These are phyloP conservation scores for Croton setiger DNA, from an alignment of 441 rosid species.

Conservation along the genomic window DNA sequence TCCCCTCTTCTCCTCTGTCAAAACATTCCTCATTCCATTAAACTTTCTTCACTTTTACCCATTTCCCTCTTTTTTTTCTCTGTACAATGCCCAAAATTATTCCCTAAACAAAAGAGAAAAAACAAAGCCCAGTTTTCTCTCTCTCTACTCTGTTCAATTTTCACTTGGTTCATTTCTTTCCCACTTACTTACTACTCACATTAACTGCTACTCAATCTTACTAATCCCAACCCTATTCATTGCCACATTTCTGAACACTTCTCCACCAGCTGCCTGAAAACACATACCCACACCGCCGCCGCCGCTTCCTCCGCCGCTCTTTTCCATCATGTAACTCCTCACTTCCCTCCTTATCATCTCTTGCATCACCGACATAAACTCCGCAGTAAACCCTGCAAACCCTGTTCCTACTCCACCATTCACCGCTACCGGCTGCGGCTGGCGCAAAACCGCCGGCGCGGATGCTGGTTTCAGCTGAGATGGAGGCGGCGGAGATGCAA, in stretches of 20 bases:
- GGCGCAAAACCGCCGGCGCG: neutral
- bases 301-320: constrained; percentile 27
- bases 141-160: constrained; percentile 9
- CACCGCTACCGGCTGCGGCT: constrained; percentile 4
- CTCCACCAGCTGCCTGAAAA: constrained; percentile 42
- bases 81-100: constrained; percentile 72
- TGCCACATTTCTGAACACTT: constrained; percentile 48
- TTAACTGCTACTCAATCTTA: constrained; percentile 40
- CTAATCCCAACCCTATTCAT: constrained; percentile 50
- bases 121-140: constrained; percentile 21
- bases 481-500: neutral
- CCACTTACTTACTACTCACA: neutral
- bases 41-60: neutral
- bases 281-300: constrained; percentile 34
- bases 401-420: constrained; percentile 14
- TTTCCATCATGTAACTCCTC: constrained; percentile 59
- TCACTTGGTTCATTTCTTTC: neutral
- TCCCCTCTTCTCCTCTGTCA: neutral
- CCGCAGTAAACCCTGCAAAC: constrained; percentile 35
- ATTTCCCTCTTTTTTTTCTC: constrained; percentile 20
- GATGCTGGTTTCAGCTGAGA: too few species aligned
- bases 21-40: constrained; percentile 5
- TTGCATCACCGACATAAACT: constrained; percentile 71
- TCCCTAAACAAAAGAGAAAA: constrained; percentile 34
- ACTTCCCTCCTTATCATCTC: constrained; percentile 76